phyloP scores from a whole-genome alignment of 768 basidiomycete species.

The Collybiopsis luxurians region DNA sequence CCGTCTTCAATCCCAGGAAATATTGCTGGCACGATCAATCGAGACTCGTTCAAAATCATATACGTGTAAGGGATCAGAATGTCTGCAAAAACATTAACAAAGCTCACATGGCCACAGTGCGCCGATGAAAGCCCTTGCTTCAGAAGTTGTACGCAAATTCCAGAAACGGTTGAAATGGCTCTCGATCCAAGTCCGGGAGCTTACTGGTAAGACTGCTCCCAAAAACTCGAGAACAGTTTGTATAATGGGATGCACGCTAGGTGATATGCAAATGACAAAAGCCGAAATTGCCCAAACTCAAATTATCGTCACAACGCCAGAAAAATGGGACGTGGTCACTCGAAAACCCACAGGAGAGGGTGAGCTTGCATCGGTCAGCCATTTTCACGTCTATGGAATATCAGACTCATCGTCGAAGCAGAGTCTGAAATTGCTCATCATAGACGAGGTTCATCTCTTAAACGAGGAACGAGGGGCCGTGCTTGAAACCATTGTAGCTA shows the following conservation, averaged over 20 bases:
- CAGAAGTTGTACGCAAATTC: conserved; percentile 93
- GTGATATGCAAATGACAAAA: conserved; percentile 97
- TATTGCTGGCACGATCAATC: conserved; percentile 52
- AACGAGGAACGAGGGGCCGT: conserved; percentile 99
- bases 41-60: conserved; percentile 88
- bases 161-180: conserved; percentile 90
- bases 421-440: conserved; percentile 92
- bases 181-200: conserved; percentile 79
- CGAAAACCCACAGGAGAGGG: conserved; percentile 96
- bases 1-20: conserved; percentile 23
- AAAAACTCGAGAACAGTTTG: background rate
- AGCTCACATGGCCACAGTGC: conserved; percentile 48
- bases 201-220: conserved; percentile 61
- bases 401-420: conserved; percentile 27
- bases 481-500: conserved; percentile 95
- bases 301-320: conserved; percentile 97
- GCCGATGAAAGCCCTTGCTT: conserved; percentile 97
- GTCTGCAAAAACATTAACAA: background rate
- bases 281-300: conserved; percentile 93
- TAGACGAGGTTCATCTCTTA: conserved; percentile 95
- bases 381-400: background rate
- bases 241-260: conserved; percentile 24
- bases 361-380: conserved; percentile 84
- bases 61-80: conserved; percentile 67
- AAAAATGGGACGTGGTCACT: conserved; percentile 99